phyloP scores from a whole-genome alignment of 371 early-diverging fungal species.

The Dichotomocladium elegans region DNA sequence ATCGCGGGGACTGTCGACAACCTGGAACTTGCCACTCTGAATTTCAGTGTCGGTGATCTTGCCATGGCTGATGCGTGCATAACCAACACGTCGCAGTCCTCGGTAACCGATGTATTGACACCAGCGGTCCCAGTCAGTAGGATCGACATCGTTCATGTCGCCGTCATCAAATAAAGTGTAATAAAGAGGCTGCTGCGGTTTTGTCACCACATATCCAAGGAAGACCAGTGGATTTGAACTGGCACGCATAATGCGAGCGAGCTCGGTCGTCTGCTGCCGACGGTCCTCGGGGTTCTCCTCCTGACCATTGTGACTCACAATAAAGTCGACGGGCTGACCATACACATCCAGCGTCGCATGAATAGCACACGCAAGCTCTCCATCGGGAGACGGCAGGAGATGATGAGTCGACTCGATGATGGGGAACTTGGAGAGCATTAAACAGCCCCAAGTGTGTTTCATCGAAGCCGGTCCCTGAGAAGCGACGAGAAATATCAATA shows the following conservation, averaged over 20 bases:
- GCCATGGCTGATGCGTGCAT: conserved; percentile 77
- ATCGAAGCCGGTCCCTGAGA: conserved; percentile 73
- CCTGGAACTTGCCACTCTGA: conserved; percentile 77
- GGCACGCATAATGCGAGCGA: conserved; percentile 74
- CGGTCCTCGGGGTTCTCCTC: conserved; percentile 77
- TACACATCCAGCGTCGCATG: conserved; percentile 82
- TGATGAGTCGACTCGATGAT: conserved; percentile 71
- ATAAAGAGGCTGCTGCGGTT: conserved; percentile 65
- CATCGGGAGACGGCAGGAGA: conserved; percentile 76
- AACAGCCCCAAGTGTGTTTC: conserved; percentile 87
- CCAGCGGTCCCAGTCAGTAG: conserved; percentile 79
- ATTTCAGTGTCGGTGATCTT: conserved; percentile 85
- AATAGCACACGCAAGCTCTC: conserved; percentile 84
- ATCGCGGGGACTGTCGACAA: conserved; percentile 50
- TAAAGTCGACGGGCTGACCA: conserved; percentile 77
- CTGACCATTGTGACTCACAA: conserved; percentile 84
- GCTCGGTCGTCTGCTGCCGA: conserved; percentile 72
- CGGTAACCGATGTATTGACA: conserved; percentile 82
- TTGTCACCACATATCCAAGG: conserved; percentile 80
- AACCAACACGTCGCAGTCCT: conserved; percentile 70
- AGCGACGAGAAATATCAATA: neutral
- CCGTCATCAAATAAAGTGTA: conserved; percentile 63
- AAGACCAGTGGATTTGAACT: conserved; percentile 76
- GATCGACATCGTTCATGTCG: conserved; percentile 73
- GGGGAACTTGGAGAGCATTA: conserved; percentile 83